Conservation (phyloP, 495 filamentous ascomycete genomes). For the Filosporella fistucella region DNA sequence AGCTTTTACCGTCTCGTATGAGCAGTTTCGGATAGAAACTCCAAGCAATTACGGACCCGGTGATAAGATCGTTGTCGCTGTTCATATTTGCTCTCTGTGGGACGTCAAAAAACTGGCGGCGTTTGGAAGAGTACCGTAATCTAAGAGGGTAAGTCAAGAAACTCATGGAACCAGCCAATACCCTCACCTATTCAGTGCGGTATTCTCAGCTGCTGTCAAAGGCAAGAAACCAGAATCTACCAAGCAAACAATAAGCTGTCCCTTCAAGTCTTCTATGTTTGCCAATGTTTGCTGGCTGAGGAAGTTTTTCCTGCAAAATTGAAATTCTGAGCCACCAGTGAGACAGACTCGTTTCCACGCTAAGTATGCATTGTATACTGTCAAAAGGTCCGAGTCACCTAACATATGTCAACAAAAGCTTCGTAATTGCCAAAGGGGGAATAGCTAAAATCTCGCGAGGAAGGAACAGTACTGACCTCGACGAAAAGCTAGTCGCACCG, state of each 20-base stretch:
- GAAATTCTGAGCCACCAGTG: constrained; percentile 55
- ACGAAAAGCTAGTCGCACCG: constrained; percentile 70
- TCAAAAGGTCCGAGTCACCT: constrained; percentile 88
- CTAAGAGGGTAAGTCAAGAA: constrained; percentile 6
- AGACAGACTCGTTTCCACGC: constrained; percentile 78
- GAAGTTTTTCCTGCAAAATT: constrained; percentile 91
- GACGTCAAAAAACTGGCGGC: constrained; percentile 71
- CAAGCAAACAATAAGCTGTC: constrained; percentile 76
- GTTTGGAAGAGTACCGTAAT: constrained; percentile 36
- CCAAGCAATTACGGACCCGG: constrained; percentile 78
- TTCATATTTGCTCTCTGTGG: constrained; percentile 69
- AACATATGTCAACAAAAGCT: background rate
- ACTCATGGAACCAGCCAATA: constrained; percentile 12
- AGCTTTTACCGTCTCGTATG: constrained; percentile 79
- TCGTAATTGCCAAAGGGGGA: constrained; percentile 14
- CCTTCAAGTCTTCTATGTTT: constrained; percentile 92
- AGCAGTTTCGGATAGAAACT: constrained; percentile 95
- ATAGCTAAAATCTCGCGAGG: background rate
- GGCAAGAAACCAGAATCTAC: constrained; percentile 77
- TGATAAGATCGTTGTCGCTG: constrained; percentile 70
- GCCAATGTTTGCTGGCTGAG: constrained; percentile 75
- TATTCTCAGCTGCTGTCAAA: constrained; percentile 64
- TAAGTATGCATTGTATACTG: constrained; percentile 87
- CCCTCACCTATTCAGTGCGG: constrained; percentile 51
- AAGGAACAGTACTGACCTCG: constrained; percentile 33